Evolutionary conservation across 83 land plant species (phyloP).

Genomic region (Picea abies): DNA sequence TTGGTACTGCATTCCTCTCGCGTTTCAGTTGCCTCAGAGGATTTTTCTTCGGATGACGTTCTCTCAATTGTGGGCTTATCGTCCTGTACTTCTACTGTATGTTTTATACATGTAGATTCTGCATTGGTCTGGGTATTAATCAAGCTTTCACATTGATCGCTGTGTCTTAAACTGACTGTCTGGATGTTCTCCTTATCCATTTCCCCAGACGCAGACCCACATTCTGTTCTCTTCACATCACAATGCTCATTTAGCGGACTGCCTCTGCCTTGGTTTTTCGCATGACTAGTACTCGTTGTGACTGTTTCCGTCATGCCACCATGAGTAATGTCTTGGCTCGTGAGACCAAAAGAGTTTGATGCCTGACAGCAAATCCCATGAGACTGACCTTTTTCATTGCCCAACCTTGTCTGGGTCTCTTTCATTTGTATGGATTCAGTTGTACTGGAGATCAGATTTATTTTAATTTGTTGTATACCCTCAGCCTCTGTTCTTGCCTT

Average conservation of each 20-base stretch:
- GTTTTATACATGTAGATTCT: not conserved
- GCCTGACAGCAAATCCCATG: not conserved
- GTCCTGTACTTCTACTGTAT: not conserved
- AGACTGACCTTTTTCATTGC: not conserved
- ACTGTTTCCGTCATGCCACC: not conserved
- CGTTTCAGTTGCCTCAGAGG: slow-evolving; percentile 1
- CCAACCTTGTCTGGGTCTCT: not conserved
- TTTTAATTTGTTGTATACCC: not conserved
- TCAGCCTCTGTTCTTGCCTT: not conserved
- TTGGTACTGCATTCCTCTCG: not conserved
- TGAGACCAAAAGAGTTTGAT: not conserved
- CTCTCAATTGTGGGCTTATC: slow-evolving; percentile 1
- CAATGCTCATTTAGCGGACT: not conserved
- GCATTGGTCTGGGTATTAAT: not conserved
- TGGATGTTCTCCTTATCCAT: not conserved
- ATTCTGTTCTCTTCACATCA: slow-evolving; percentile 10
- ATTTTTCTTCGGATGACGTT: slow-evolving; percentile 7
- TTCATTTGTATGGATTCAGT: not conserved
- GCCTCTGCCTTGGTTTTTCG: not conserved
- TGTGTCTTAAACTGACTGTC: not conserved
- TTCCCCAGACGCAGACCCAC: not conserved
- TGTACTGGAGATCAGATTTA: not conserved
- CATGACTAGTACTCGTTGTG: not conserved
- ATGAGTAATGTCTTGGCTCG: not conserved
- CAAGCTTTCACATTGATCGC: not conserved